Conservation (phyloP, 176 grass and related monocot species). For the Musa acuminata region DNA sequence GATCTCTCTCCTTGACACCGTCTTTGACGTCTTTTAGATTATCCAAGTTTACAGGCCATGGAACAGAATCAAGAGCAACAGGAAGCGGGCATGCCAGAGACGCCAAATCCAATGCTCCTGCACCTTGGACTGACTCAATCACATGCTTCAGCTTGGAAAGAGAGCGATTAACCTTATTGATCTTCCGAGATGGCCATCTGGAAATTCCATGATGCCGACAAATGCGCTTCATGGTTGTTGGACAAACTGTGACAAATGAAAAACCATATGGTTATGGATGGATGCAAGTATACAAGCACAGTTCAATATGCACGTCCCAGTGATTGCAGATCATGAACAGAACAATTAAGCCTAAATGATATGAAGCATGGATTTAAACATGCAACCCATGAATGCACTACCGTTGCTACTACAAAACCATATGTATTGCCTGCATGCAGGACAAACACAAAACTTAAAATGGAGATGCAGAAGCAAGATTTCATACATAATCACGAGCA, state of each 20-base stretch:
- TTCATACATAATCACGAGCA: neutral
- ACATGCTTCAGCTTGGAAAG: slow-evolving; percentile 25
- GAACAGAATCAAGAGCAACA: slow-evolving; percentile 11
- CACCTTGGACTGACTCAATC: slow-evolving; percentile 22
- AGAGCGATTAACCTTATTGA: slow-evolving; percentile 25
- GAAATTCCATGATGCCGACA: slow-evolving; percentile 22
- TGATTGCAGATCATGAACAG: neutral
- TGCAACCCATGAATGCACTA: neutral
- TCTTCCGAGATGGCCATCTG: slow-evolving; percentile 29
- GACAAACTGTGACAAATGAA: slow-evolving; percentile 18
- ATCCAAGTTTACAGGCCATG: slow-evolving; percentile 10
- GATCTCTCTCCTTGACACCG: neutral
- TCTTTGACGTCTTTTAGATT: neutral
- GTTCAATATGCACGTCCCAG: neutral
- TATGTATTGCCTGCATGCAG: neutral
- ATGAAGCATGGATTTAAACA: too few relatives aligned
- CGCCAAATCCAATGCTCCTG: slow-evolving; percentile 7
- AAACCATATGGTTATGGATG: neutral
- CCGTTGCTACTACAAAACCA: neutral
- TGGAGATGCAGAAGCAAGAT: neutral
- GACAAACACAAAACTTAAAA: neutral
- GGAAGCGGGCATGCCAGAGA: slow-evolving; percentile 15
- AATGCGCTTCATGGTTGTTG: slow-evolving; percentile 29
- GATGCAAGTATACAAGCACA: neutral
- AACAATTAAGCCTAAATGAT: neutral